These are phyloP conservation scores for Exobasidium rhododendri DNA, from an alignment of 1,284 basidiomycete genomes.

Conservation along the genomic window DNA sequence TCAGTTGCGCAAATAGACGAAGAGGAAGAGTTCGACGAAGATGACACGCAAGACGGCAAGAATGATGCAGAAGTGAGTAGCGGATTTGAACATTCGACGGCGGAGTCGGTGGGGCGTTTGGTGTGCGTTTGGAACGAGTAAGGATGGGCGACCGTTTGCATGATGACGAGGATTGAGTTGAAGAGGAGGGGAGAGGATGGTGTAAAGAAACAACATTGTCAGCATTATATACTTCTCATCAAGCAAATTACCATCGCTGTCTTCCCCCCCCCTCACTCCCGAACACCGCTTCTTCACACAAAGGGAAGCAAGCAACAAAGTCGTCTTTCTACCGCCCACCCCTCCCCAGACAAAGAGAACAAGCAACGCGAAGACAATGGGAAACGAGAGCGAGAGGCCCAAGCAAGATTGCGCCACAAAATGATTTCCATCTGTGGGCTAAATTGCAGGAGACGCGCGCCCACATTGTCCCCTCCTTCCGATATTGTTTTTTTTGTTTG, in stretches of 20 bases:
- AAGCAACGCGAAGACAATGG: neutral
- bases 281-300: too few relatives aligned
- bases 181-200: neutral
- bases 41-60: neutral
- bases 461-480: neutral
- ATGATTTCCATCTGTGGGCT: neutral
- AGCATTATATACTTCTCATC: neutral
- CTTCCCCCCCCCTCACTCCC: too few relatives aligned
- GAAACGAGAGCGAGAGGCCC: neutral
- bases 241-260: neutral
- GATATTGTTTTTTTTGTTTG: too few relatives aligned
- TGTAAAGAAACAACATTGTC: neutral
- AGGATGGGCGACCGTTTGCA: neutral
- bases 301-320: too few relatives aligned
- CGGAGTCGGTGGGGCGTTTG: too few relatives aligned
- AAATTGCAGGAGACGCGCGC: neutral
- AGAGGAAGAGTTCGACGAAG: slow-evolving; percentile 1
- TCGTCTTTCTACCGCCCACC: neutral
- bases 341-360: neutral
- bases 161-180: neutral
- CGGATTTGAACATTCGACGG: too few relatives aligned
- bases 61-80: neutral
- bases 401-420: neutral
- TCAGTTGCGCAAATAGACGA: neutral
- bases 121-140: neutral